Percentiles rank a stretch among this genome's conserved stretches.
These are phyloP conservation scores for Serendipita sp. DNA, from an alignment of 1,284 basidiomycete species.

Conservation along the genomic window DNA sequence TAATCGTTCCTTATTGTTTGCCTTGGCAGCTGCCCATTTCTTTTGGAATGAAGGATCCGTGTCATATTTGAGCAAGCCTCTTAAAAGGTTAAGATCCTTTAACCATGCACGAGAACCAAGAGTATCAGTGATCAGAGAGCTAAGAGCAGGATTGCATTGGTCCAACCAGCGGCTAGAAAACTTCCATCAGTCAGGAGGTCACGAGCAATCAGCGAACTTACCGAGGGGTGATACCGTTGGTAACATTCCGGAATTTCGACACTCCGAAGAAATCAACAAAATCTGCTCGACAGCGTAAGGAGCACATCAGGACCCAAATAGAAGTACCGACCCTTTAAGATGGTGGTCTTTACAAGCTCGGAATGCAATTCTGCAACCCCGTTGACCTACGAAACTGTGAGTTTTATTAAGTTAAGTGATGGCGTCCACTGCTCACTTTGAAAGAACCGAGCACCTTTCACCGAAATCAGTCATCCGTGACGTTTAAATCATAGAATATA, in stretches of 20 bases:
- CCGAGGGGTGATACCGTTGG: constrained; percentile 45
- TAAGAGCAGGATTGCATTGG: constrained; percentile 81
- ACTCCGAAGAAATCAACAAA: constrained; percentile 76
- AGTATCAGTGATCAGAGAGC: constrained; percentile 67
- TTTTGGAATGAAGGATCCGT: constrained; percentile 62
- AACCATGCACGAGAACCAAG: constrained; percentile 70
- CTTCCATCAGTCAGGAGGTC: constrained; percentile 8
- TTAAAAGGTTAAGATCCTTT: constrained; percentile 58
- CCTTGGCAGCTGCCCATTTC: constrained; percentile 73
- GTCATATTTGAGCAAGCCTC: constrained; percentile 49
- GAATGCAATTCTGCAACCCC: constrained; percentile 80
- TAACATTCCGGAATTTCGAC: constrained; percentile 32
- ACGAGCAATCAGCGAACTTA: constrained; percentile 8
- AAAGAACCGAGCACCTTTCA: constrained; percentile 45
- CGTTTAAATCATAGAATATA: background rate
- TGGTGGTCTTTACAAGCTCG: constrained; percentile 18
- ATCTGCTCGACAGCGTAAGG: constrained; percentile 61
- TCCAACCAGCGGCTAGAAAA: constrained; percentile 78
- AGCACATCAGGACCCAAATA: constrained; percentile 35
- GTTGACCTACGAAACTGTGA: constrained; percentile 38
- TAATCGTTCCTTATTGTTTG: constrained; percentile 71
- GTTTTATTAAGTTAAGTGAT: too few relatives aligned
- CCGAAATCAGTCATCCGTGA: background rate
- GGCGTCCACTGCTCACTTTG: constrained; percentile 24
- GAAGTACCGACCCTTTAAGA: constrained; percentile 20